Percentiles rank a stretch among this genome's conserved stretches.
Conservation (phyloP, 1,139 yeast genomes). For the Geotrichum carabidarum region DNA sequence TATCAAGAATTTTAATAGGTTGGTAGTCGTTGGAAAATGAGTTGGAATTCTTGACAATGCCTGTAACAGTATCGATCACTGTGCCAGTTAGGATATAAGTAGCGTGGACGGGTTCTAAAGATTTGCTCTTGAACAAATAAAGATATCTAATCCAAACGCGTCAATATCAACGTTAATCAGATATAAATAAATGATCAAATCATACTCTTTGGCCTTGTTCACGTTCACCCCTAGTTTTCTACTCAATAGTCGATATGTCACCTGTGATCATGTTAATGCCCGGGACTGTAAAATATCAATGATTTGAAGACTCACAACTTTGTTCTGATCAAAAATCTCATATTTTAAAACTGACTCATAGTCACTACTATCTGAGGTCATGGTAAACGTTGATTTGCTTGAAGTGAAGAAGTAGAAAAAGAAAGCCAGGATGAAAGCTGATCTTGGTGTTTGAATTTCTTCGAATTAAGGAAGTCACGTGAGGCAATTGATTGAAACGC, state of each 20-base stretch:
- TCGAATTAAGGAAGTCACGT: background rate
- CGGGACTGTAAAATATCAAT: background rate
- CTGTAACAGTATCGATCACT: background rate
- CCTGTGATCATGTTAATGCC: conserved; percentile 10
- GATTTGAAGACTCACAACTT: conserved; percentile 14
- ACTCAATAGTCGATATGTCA: conserved; percentile 18
- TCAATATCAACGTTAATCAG: background rate
- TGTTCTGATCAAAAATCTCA: conserved; percentile 17
- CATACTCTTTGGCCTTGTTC: conserved; percentile 18
- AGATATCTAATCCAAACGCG: conserved; percentile 15
- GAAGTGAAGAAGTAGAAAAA: background rate
- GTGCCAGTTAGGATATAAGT: conserved; percentile 25
- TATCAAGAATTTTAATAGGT: conserved; percentile 24
- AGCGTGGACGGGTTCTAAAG: conserved; percentile 23
- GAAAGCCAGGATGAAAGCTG: background rate
- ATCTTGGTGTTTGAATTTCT: background rate
- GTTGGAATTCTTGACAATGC: conserved; percentile 6
- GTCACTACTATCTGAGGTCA: background rate
- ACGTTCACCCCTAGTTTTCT: conserved; percentile 15
- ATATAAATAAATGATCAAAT: background rate
- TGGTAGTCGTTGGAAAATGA: conserved; percentile 22
- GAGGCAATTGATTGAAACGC: background rate
- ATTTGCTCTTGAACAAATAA: conserved; percentile 20
- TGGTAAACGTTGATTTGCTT: background rate
- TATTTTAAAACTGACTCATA: conserved; percentile 15